Evolutionary conservation across 2,329 filamentous ascomycete species (phyloP).

Genomic region (Dothistroma septosporum): DNA sequence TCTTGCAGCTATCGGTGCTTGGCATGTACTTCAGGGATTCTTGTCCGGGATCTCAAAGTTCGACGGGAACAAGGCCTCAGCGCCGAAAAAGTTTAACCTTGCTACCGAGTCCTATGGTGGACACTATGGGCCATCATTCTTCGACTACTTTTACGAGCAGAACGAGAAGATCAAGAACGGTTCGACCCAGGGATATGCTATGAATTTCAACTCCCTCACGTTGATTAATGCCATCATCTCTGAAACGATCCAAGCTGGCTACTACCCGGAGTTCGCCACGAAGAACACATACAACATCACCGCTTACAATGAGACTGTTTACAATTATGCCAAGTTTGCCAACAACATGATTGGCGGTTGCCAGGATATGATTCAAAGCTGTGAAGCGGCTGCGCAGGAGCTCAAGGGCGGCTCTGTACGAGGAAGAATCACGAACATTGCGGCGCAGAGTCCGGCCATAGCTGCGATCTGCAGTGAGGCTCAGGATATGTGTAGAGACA

Average conservation of each 20-base stretch:
- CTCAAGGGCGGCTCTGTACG: conserved; percentile 27
- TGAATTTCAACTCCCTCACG: conserved; percentile 35
- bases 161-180: conserved; percentile 44
- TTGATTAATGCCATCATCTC: conserved; percentile 57
- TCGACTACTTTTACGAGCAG: conserved; percentile 53
- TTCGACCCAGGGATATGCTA: conserved; percentile 3
- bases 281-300: conserved; percentile 56
- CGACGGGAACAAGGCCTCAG: conserved; percentile 45
- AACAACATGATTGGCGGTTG: conserved; percentile 47
- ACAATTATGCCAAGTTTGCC: conserved; percentile 57
- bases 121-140: conserved; percentile 47
- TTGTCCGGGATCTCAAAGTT: conserved; percentile 46
- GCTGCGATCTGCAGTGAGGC: conserved; percentile 53
- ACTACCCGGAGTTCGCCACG: conserved; percentile 52
- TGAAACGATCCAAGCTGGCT: conserved; percentile 45
- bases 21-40: conserved; percentile 55
- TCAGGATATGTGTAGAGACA: conserved; percentile 51
- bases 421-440: conserved; percentile 22
- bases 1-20: conserved; percentile 52
- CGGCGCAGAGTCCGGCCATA: conserved; percentile 6
- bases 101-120: conserved; percentile 39
- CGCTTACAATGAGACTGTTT: conserved; percentile 55
- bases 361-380: conserved; percentile 48
- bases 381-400: conserved; percentile 42
- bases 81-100: conserved; percentile 28